Percentiles rank a stretch among this genome's conserved stretches.
Evolutionary conservation across 306 rosid genomes (phyloP).

Genomic region (Crotalaria pallida): DNA sequence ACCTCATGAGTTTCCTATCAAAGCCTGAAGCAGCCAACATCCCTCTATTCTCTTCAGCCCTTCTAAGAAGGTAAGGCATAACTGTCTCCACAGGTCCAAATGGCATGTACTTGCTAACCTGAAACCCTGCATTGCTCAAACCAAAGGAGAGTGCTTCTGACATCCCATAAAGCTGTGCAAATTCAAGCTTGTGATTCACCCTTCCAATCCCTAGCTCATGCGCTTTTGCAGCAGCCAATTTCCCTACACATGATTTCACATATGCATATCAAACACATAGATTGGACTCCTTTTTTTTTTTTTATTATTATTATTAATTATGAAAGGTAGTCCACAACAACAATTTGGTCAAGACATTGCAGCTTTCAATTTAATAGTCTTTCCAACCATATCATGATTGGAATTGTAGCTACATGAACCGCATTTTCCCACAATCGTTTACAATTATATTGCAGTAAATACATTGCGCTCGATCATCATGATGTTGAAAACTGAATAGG

Average conservation of each 20-base stretch:
- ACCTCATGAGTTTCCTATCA: constrained; percentile 75
- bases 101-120: constrained; percentile 95
- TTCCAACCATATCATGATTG: too few species aligned
- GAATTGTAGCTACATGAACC: too few species aligned
- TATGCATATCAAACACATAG: not conserved
- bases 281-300: not conserved
- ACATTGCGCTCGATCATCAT: not conserved
- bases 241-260: constrained; percentile 36
- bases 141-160: constrained; percentile 79
- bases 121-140: constrained; percentile 86
- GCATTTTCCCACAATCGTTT: too few species aligned
- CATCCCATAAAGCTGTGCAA: constrained; percentile 91
- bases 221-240: constrained; percentile 70
- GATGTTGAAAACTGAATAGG: not conserved
- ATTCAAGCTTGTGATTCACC: constrained; percentile 68
- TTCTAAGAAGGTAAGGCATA: constrained; percentile 79
- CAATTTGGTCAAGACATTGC: too few species aligned
- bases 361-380: too few species aligned
- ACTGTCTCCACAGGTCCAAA: constrained; percentile 74
- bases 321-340: too few species aligned
- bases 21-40: constrained; percentile 61
- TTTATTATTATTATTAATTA: not conserved
- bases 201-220: constrained; percentile 68
- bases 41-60: constrained; percentile 95
- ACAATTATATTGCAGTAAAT: too few species aligned